Evolutionary conservation across 1,139 yeast genomes (phyloP), one percentile per base, ranked within the genome.

Genomic region (Oligophagozyma castellii): DNA sequence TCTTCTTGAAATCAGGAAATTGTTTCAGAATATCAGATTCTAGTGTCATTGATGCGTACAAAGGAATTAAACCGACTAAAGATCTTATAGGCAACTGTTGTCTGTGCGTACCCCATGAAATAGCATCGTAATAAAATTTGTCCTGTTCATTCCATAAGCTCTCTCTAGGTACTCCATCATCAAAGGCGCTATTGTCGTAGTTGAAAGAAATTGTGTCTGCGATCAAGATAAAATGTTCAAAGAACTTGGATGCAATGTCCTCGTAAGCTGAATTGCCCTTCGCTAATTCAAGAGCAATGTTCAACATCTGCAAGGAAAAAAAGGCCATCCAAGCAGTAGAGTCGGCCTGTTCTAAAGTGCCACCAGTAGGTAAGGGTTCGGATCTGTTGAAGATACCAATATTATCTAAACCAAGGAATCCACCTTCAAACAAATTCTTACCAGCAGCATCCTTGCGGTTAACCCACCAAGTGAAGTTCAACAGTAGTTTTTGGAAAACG

Each of bases 291-390:
- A 84, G 65, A 0, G 95, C 86, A 51, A 84, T 84, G 52, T 81
- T 83, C 55, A 84, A 67, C 95, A 84, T 83, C 51, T 79, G 89
- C 43, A 84, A 62, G 19, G 80, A 72, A 58, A 75, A 84, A 58
- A 86, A 84, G 0, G 94, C 95, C 93, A 84, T 80, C 95, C 95
- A 84, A 21, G 95, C 95, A 5, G 95, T 84, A 19, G 93, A 79
- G 52, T 84, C 95, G 1, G 95, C 93, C 55, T 84, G 95, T 51
- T 81, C 92, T 42, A 84, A 63, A 27, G 65, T 70, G 27, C 95
- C 94, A 21, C 95, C 94, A 2, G 93, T 80, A 21, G 95, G 95
- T 45, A 80, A 63, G 2, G 93, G 93, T 57, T 84, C 95, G 3
- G 93, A 79, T 52, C 95, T 70, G 54, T 84, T 84, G 60, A 84